Base-by-base conservation (phyloP, 2,329 filamentous ascomycete genomes). In the Kalaharituber pfeilii region DNA sequence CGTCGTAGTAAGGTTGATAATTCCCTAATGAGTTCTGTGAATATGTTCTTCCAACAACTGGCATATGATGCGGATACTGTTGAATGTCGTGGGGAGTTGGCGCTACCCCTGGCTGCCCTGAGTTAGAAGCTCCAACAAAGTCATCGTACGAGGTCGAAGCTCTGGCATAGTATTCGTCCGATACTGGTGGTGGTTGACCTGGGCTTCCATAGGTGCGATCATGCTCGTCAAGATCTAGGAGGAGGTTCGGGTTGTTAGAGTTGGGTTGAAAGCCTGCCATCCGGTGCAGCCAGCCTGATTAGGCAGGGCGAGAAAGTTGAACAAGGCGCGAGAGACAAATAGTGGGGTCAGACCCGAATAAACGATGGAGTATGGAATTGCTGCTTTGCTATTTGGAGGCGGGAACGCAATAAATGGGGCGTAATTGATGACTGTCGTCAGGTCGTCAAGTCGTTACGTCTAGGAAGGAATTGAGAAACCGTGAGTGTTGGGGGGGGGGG, bases 1-100 rank as follows among this genome's bases (percentile, higher is more conserved):
- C 42, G 67, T 83, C 79, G 49, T 87, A 89, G 66, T 98, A 96
- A 59, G 86, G 78, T 66, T 88, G 82, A 70, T 94, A 96, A 70
- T 95, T 91, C 66, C 82, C 75, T 58, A 95, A 69, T 15, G 86
- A 89, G 0, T 82, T 84, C 67, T 96, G 89, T 45, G 78, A 81
- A 63, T 78, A 66, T 69, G 56, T 69, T 64, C 65, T 69, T 47
- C 42, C 42, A 15, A 47, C 42, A 47, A 22, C 15, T 13, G 42
- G 55, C 57, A 60, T 56, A 49, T 61, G 56, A 44, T 63, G 64
- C 22, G 58, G 63, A 7, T 57, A 60, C 27, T 54, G 60, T 62
- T 39, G 33, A 13, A 39, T 39, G 22, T 47, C 42, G 11, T 20
- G 22, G 18, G 50, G 24, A 13, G 22, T 18, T 30, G 47, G 47